Base-by-base conservation (phyloP, 2,329 filamentous ascomycete genomes). In the Fusarium dlaminii region DNA sequence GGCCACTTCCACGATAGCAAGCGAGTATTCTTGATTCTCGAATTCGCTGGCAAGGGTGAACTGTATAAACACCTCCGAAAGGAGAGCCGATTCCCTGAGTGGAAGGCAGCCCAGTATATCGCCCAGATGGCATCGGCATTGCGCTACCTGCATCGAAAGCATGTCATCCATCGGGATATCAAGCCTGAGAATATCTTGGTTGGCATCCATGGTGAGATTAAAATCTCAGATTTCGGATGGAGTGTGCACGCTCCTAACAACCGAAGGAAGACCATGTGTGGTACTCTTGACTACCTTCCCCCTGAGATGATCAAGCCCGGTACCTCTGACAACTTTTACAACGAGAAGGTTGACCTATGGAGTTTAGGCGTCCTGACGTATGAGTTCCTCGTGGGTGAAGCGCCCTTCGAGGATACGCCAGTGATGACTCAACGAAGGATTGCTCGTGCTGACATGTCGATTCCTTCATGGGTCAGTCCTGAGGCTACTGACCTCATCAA, bases 151-250 rank as follows among this genome's bases (percentile, higher is more conserved):
- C 95, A 98, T 86, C 94, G 94, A 82, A 98, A 98, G 86, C 95
- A 98, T 82, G 94, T 98, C 77, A 98, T 98, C 86, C 96, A 98
- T 84, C 90, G 95, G 67, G 95, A 98, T 79, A 98, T 98, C 85
- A 98, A 98, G 86, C 95, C 95, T 6, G 95, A 98, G 84, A 98
- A 98, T 80, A 98, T 98, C 74, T 89, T 98, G 29, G 92, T 98
- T 36, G 96, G 96, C 20, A 95, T 98, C 68, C 96, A 98, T 81
- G 96, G 95, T 75, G 96, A 99, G 86, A 95, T 99, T 85, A 99
- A 99, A 84, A 95, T 99, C 80, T 97, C 94, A 9, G 96, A 99
- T 83, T 99, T 98, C 80, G 96, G 96, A 56, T 99, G 96, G 96
- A 97, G 94, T 81, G 96, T 98, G 8, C 96, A 99, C 83, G 96